Evolutionary conservation across 176 grass and related monocot genomes (phyloP).

Genomic region (Musa acuminata): DNA sequence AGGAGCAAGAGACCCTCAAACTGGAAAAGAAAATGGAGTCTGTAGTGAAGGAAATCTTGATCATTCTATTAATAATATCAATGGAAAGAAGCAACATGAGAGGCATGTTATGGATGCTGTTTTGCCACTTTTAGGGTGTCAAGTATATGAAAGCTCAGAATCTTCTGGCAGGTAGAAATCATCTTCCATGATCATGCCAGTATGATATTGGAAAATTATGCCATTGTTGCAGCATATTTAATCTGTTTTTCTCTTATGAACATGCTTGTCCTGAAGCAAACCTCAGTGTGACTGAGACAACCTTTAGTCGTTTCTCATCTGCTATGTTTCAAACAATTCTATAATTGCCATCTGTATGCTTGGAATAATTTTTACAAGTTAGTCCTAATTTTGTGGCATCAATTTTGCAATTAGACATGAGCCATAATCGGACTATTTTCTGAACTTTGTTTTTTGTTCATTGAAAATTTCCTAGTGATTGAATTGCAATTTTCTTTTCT

Average conservation of each 20-base stretch:
- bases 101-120: slow-evolving; percentile 35
- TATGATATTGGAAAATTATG: background rate
- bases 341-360: background rate
- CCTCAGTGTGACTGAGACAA: background rate
- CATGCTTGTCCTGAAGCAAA: background rate
- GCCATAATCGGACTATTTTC: too few relatives aligned
- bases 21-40: slow-evolving; percentile 14
- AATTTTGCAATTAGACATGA: too few relatives aligned
- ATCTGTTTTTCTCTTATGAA: background rate
- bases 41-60: slow-evolving; percentile 14
- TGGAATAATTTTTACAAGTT: background rate
- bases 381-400: background rate
- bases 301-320: background rate
- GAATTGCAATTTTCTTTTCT: too few relatives aligned
- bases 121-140: slow-evolving; percentile 63
- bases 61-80: slow-evolving; percentile 27
- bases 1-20: slow-evolving; percentile 21
- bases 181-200: background rate
- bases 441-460: too few relatives aligned
- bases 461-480: too few relatives aligned
- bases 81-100: slow-evolving; percentile 24
- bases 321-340: background rate
- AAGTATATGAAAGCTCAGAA: slow-evolving; percentile 60
- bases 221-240: background rate
- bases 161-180: slow-evolving; percentile 57